Evolutionary conservation across 306 rosid genomes (phyloP).

Genomic region (Rosa chinensis): DNA sequence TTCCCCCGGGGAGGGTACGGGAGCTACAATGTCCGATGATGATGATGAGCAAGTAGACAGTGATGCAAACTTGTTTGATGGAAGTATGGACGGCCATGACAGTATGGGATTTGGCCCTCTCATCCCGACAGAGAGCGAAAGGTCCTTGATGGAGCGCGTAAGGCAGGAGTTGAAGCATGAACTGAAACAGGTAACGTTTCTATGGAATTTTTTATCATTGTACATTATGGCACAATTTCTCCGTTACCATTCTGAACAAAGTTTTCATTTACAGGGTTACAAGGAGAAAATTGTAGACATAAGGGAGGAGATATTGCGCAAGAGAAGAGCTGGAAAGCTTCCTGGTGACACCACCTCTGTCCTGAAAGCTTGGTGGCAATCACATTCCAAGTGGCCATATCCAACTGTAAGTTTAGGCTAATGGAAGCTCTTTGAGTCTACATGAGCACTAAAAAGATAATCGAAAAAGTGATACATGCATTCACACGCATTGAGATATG

Average conservation of each 20-base stretch:
- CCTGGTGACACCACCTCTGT: constrained; percentile 99
- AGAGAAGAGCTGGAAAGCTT: constrained; percentile 99
- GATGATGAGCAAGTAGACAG: constrained; percentile 91
- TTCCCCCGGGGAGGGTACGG: constrained; percentile 96
- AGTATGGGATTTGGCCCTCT: constrained; percentile 98
- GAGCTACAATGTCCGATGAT: constrained; percentile 98
- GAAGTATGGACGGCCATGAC: constrained; percentile 71
- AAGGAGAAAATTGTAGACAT: constrained; percentile 97
- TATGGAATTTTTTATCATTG: constrained; percentile 2
- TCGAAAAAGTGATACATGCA: not conserved
- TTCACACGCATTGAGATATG: not conserved
- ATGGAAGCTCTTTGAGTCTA: constrained; percentile 1
- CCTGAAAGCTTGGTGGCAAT: constrained; percentile 93
- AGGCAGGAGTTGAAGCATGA: constrained; percentile 97
- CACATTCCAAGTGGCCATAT: constrained; percentile 98
- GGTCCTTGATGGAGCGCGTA: constrained; percentile 98
- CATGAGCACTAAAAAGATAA: not conserved
- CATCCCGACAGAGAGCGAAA: constrained; percentile 91
- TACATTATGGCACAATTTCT: not conserved
- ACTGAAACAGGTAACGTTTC: constrained; percentile 63
- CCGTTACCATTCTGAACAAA: not conserved
- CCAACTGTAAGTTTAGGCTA: constrained; percentile 72
- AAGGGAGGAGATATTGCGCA: constrained; percentile 92
- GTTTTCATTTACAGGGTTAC: constrained; percentile 55
- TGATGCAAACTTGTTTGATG: constrained; percentile 82